Conservation (phyloP, 495 filamentous ascomycete species). For the Coniosporium apollinis region DNA sequence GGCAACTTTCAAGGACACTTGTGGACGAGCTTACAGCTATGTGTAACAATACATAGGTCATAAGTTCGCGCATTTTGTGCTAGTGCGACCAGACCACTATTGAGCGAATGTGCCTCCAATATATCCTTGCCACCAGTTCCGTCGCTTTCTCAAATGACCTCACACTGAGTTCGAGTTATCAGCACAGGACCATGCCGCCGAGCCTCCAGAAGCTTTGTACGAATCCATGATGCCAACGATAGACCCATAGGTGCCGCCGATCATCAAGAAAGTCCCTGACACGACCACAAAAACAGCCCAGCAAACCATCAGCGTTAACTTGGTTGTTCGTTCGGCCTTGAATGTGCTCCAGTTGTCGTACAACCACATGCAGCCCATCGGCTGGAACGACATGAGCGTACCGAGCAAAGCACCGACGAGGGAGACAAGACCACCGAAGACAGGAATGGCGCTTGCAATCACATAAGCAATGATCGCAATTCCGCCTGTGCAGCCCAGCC, state of each 20-base stretch:
- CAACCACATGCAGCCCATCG: constrained; percentile 31
- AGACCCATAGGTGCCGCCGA: constrained; percentile 12
- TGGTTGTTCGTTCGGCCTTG: not conserved
- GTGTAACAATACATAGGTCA: too few relatives aligned
- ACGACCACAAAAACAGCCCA: constrained; percentile 5
- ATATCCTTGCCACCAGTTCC: too few relatives aligned
- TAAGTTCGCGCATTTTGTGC: too few relatives aligned
- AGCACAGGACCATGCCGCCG: constrained; percentile 10
- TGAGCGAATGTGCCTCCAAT: too few relatives aligned
- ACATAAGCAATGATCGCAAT: constrained; percentile 7
- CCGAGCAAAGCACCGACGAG: constrained; percentile 17
- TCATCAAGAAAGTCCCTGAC: constrained; percentile 7
- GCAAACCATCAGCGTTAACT: constrained; percentile 1
- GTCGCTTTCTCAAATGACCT: too few relatives aligned
- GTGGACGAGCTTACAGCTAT: too few relatives aligned
- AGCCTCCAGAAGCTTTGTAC: constrained; percentile 13
- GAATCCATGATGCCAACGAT: constrained; percentile 5
- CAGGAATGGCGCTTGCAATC: constrained; percentile 17
- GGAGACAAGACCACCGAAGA: constrained; percentile 12
- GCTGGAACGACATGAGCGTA: constrained; percentile 25
- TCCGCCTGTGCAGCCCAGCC: constrained; percentile 18
- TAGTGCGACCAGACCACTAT: too few relatives aligned
- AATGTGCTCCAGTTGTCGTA: constrained; percentile 33
- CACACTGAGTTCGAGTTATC: constrained; percentile 6
- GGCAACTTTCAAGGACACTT: too few relatives aligned